Base-by-base conservation (phyloP, 2,329 filamentous ascomycete species). In the Aspergillus amoenus region DNA sequence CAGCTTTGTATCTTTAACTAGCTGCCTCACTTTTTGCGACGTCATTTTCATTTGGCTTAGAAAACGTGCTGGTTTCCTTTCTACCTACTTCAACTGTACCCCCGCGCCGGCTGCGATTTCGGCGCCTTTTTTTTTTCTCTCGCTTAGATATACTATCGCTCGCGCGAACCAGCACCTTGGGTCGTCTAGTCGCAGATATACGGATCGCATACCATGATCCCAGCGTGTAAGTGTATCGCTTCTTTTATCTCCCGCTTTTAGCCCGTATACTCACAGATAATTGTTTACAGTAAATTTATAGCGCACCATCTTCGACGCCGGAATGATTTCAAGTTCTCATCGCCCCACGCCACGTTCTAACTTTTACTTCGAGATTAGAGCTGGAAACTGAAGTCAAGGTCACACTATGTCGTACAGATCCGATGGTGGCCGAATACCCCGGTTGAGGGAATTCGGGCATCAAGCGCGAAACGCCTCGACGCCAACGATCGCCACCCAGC, bases 351-450 rank as follows among this genome's bases (percentile, higher is more conserved):
- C 59, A 59, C 59, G 59, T 47, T 62, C 56, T 65, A 56, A 68
- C 66, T 59, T 59, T 56, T 65, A 62, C 64, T 68, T 64, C 61
- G 64, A 63, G 56, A 65, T 66, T 66, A 64, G 57, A 67, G 58
- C 63, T 62, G 60, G 65, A 61, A 61, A 60, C 60, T 66, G 56
- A 57, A 61, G 48, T 55, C 57, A 58, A 39, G 59, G 62, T 71
- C 66, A 54, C 65, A 71, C 63, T 60, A 77, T 77, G 75, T 72
- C 68, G 63, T 66, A 73, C 66, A 72, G 61, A 63, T 60, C 63
- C 62, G 68, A 68, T 61, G 66, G 65, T 46, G 63, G 65, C 61
- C 68, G 68, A 62, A 66, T 66, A 66, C 66, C 68, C 59, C 65
- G 66, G 60, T 56, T 68, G 44, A 68, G 61, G 61, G 63, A 69